Percentiles rank a stretch among this genome's conserved stretches.
Evolutionary conservation across 768 basidiomycete genomes (phyloP).

Genomic region (Cyclocybe aegerita): DNA sequence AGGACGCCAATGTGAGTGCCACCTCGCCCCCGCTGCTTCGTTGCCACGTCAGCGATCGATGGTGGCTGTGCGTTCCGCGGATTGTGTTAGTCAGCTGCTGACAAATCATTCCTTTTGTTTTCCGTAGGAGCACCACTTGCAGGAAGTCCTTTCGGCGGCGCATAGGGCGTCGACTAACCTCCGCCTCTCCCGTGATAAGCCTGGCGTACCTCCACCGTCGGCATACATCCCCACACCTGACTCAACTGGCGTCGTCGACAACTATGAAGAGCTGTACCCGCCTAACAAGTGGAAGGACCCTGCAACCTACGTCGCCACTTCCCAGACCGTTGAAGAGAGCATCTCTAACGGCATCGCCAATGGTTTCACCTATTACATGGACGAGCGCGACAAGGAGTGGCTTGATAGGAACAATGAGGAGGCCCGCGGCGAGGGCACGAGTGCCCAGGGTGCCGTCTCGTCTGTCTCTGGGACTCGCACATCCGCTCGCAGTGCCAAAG

Average conservation of each 20-base stretch:
- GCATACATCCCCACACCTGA: slow-evolving; percentile 94
- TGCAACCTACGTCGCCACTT: slow-evolving; percentile 73
- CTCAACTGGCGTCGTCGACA: slow-evolving; percentile 74
- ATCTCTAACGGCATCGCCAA: slow-evolving; percentile 59
- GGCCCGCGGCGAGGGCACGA: slow-evolving; percentile 83
- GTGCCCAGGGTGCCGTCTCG: slow-evolving; percentile 62
- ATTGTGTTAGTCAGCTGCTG: slow-evolving; percentile 43
- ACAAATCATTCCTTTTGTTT: slow-evolving; percentile 28
- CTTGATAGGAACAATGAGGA: slow-evolving; percentile 88
- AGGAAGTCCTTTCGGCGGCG: slow-evolving; percentile 47
- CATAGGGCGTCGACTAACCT: slow-evolving; percentile 32
- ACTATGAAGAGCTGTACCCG: slow-evolving; percentile 79
- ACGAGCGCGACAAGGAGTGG: slow-evolving; percentile 96
- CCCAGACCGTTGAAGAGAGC: slow-evolving; percentile 83
- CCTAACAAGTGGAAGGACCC: slow-evolving; percentile 74
- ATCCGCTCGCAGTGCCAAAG: slow-evolving; percentile 69
- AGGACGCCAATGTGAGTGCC: slow-evolving; percentile 87
- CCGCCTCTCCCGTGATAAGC: slow-evolving; percentile 33
- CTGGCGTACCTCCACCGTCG: slow-evolving; percentile 37
- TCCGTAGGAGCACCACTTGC: slow-evolving; percentile 56
- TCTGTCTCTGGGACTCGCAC: slow-evolving; percentile 53
- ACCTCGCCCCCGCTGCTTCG: slow-evolving; percentile 28
- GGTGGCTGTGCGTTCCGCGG: slow-evolving; percentile 54
- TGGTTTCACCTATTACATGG: slow-evolving; percentile 89
- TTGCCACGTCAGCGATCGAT: slow-evolving; percentile 40